Conservation (phyloP, 2,329 filamentous ascomycete genomes). For the Penicillium sp. region DNA sequence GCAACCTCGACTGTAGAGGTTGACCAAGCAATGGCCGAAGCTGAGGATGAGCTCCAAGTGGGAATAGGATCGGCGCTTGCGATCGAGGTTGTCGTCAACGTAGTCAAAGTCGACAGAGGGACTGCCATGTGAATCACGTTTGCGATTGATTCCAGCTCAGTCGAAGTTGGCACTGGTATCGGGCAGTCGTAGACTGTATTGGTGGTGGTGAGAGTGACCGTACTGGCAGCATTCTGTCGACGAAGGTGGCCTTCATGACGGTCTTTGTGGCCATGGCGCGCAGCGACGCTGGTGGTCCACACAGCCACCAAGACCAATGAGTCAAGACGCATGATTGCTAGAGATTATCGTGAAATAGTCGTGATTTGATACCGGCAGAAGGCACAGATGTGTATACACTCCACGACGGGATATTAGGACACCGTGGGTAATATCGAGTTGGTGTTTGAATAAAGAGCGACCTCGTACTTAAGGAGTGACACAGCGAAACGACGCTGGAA, state of each 20-base stretch:
- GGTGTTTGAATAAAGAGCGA: no score
- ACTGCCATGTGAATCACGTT: not conserved
- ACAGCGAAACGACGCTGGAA: no score
- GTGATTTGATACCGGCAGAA: not conserved
- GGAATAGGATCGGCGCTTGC: not conserved
- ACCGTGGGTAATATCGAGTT: no score
- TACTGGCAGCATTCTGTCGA: slow-evolving; percentile 7
- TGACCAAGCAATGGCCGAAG: slow-evolving; percentile 1
- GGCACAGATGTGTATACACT: no score
- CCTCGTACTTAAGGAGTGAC: no score
- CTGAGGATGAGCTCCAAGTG: not conserved
- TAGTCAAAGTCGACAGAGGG: slow-evolving; percentile 1
- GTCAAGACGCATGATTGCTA: slow-evolving; percentile 2
- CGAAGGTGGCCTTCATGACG: slow-evolving; percentile 12
- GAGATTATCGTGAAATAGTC: slow-evolving; percentile 6
- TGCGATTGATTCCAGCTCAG: not conserved
- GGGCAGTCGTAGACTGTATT: slow-evolving; percentile 11
- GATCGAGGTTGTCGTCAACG: not conserved
- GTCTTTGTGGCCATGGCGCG: slow-evolving; percentile 14
- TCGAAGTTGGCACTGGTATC: slow-evolving; percentile 5
- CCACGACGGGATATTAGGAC: no score
- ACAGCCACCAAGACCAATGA: slow-evolving; percentile 25
- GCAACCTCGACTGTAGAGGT: slow-evolving; percentile 10
- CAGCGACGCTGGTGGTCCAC: slow-evolving; percentile 20
- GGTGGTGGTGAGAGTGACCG: slow-evolving; percentile 6